Base-by-base conservation (phyloP, 164 flowering plant genomes). In the Berberis thunbergii region DNA sequence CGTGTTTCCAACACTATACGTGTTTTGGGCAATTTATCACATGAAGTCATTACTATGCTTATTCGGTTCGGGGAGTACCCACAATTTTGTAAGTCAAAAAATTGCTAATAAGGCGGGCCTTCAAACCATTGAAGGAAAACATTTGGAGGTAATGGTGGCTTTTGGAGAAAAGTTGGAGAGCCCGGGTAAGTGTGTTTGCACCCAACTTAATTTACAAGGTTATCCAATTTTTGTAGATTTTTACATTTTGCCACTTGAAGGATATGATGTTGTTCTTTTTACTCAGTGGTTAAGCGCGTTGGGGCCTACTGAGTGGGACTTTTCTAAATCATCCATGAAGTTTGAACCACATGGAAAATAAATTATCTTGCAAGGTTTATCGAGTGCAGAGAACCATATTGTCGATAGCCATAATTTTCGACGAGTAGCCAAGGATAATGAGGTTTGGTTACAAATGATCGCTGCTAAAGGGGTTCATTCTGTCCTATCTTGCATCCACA, bases 1-100 rank as follows among this genome's bases (percentile, higher is more conserved):
- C 43, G 10, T 0, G 4, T 63, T 2, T 48, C 52, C 12, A 26
- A 65, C 13, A 70, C 65, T 6, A 70, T 70, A 60, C 3, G 65
- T 11, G 45, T 65, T 1, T n/a, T 1, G 1, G 69, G 69, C 0
- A 54, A 3, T 2, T 1, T 41, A 0, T 2, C 26, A 2, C 45
- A 3, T 2, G 10, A 49, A 10, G 2, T 43, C 3, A 5, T 63
- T 3, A 7, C 26, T 6, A 46, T 62, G 1, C 38, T 59, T 2
- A 39, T 5, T 64, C 9, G 60, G 60, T 26, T 46, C 54, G 3
- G 60, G 48, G 1, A 54, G 60, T 1, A 61, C 69, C 2, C 62
- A 58, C 43, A 58, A 59, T 9, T 59, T 59, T 6, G 6, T 59
- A 0, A 43, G 39, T 59, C 48, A 43, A 43, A 2, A 3, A 9